Evolutionary conservation across 371 early-diverging fungal genomes (phyloP).

Genomic region (Coemansia sp.): DNA sequence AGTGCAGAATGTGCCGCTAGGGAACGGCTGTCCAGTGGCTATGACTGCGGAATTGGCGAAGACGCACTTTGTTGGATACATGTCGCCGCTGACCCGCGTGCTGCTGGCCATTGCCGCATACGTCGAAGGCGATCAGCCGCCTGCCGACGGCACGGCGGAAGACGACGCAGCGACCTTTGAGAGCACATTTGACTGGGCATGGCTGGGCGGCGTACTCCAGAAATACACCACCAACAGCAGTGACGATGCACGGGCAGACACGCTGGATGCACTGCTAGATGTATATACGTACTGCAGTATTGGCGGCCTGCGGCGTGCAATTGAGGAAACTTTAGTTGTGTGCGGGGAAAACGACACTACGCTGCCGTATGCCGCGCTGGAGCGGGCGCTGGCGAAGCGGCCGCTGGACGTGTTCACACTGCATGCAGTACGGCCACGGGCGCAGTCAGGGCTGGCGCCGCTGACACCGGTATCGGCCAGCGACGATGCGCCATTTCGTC

Average conservation of each 20-base stretch:
- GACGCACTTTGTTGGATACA: slow-evolving; percentile 27
- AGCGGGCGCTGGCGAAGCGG: slow-evolving; percentile 19
- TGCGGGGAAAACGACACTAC: slow-evolving; percentile 16
- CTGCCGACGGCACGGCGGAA: background rate
- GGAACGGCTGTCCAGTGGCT: slow-evolving; percentile 35
- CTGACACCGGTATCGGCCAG: slow-evolving; percentile 10
- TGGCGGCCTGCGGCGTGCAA: background rate
- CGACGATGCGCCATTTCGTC: slow-evolving; percentile 26
- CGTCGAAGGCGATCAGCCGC: slow-evolving; percentile 1
- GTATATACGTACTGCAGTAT: slow-evolving; percentile 35
- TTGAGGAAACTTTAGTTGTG: slow-evolving; percentile 4
- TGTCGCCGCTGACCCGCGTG: slow-evolving; percentile 43
- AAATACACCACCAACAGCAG: slow-evolving; percentile 16
- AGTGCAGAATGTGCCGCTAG: slow-evolving; percentile 28
- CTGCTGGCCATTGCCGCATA: slow-evolving; percentile 26
- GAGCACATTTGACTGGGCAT: slow-evolving; percentile 25
- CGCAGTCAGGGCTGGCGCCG: slow-evolving; percentile 7
- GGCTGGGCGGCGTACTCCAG: slow-evolving; percentile 26
- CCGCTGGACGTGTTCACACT: slow-evolving; percentile 44
- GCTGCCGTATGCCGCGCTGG: slow-evolving; percentile 16
- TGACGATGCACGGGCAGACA: slow-evolving; percentile 9
- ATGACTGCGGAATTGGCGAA: slow-evolving; percentile 25
- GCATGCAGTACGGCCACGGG: slow-evolving; percentile 32
- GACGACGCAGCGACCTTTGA: slow-evolving; percentile 5
- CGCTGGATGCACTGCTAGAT: slow-evolving; percentile 42